Evolutionary conservation across 1,284 basidiomycete species (phyloP), one percentile per base, ranked within the genome.

Genomic region (Ustilago trichophora): DNA sequence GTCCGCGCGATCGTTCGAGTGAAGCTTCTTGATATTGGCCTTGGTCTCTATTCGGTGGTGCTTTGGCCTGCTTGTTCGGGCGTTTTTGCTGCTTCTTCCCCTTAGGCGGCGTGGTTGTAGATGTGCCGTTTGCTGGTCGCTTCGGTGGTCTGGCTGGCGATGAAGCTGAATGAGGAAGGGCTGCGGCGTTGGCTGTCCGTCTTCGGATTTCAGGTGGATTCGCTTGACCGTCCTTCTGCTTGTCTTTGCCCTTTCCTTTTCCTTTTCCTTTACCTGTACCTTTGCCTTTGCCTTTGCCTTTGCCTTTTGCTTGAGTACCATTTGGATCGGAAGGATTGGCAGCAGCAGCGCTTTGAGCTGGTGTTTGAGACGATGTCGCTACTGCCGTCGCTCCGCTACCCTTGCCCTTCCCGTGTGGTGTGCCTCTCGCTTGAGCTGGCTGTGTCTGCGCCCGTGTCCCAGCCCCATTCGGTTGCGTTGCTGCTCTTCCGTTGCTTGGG

Each of bases 181-280:
- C 24, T 4, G 35, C 22, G 6, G 46, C 37, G 6, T 34, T 29
- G 11, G 26, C 25, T 18, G 15, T 37, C 16, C 44, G 41, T 35
- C 33, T 41, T 6, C 52, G 58, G 16, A 63, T 63, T 22, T 56
- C 36, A 13, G 59, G 59, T 31, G 59, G 59, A 13, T 55, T 53
- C 11, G 26, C 24, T 36, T 42, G 43, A 11, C 35, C 48, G 8
- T 34, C 44, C 31, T 46, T 47, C 12, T 42, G 27, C 34, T 42
- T 49, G 25, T 32, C 40, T 25, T 52, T 48, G 9, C 43, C 43
- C 2, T 47, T 51, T 27, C 34, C 45, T 9, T 40, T 51, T 9
- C 31, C 42, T 18, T 29, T 38, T 13, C 32, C 21, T 29, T 49
- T 40, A 16, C 15, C 44, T 37, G 44, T 47, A 15, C 44, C 34